Evolutionary conservation across 345 rosid species (phyloP).

Genomic region (Camelina hispida): DNA sequence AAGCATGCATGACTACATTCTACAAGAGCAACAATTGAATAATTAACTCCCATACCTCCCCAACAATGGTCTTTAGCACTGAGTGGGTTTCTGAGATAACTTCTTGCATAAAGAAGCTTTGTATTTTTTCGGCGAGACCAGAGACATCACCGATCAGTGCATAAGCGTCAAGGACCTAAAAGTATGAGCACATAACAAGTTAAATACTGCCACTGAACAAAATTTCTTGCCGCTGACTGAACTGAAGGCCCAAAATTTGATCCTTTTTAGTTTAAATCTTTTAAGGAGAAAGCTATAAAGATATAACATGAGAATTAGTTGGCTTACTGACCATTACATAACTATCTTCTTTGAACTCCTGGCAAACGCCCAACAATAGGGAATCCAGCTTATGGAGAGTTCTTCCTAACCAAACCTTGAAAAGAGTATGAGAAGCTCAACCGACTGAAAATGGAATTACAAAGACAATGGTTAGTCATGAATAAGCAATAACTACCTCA

Average conservation of each 20-base stretch:
- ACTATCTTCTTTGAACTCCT: slow-evolving; percentile 86
- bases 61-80: slow-evolving; percentile 71
- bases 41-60: slow-evolving; percentile 64
- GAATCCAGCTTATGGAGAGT: slow-evolving; percentile 97
- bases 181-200: slow-evolving; percentile 33
- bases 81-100: slow-evolving; percentile 90
- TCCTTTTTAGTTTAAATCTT: not conserved
- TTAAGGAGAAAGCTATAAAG: slow-evolving; percentile 21
- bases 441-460: slow-evolving; percentile 17
- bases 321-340: slow-evolving; percentile 78
- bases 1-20: slow-evolving; percentile 27
- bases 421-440: slow-evolving; percentile 38
- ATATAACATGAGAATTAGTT: slow-evolving; percentile 30
- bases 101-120: slow-evolving; percentile 98
- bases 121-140: slow-evolving; percentile 98
- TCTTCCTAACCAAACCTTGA: slow-evolving; percentile 95
- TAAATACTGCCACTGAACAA: slow-evolving; percentile 30
- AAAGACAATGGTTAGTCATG: slow-evolving; percentile 21
- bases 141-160: slow-evolving; percentile 96
- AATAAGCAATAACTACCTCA: slow-evolving; percentile 64
- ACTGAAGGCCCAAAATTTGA: slow-evolving; percentile 2
- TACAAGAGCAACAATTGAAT: slow-evolving; percentile 19
- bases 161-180: slow-evolving; percentile 96
- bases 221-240: not conserved
- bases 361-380: slow-evolving; percentile 91